Evolutionary conservation across 805 yeast genomes (phyloP), one percentile per base, ranked within the genome.

Genomic region (Candida xiaguanensis): DNA sequence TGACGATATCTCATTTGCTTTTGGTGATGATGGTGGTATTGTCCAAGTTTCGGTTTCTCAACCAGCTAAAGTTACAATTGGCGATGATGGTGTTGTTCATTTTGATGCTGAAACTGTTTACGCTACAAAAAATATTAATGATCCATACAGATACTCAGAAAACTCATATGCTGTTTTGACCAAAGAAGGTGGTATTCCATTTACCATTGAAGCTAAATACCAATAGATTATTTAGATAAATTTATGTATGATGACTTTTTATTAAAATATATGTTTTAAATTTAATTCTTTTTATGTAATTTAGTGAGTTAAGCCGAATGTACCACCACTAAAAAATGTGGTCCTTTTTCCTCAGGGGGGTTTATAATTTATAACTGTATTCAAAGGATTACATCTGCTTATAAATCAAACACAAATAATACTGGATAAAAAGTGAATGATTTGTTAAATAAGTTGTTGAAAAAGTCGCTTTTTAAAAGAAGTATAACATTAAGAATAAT

Each of bases 101-200:
- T 49, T 43, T 12, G 46, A 46, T 32, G 52, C 48, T 29, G 43
- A 36, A 20, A 38, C 41, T 14, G 54, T 60, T 45, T 54, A 43
- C 36, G 63, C 61, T 39, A 49, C 56, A 36, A 51, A 51, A 43
- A 50, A 58, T 47, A 41, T 57, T 39, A 48, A 49, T 24, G 65
- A 61, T 39, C 64, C 64, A 12, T 56, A 59, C 48, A 29, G 41
- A 8, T 58, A 58, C 42, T 55, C 63, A 13, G 20, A 46, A 19
- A 12, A 16, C 3, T 9, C 35, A 16, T 52, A 42, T 27, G 58
- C 56, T 14, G 36, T 58, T 14, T 19, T 31, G 16, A 31, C 34
- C 23, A 22, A 22, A 31, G 36, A 31, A 18, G 34, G 34, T 18
- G 40, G 36, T 25, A 31, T 38, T 26, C 31, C 40, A 24, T 24